phyloP scores from a whole-genome alignment of 164 flowering plant species.

The Sextonia rubra region DNA sequence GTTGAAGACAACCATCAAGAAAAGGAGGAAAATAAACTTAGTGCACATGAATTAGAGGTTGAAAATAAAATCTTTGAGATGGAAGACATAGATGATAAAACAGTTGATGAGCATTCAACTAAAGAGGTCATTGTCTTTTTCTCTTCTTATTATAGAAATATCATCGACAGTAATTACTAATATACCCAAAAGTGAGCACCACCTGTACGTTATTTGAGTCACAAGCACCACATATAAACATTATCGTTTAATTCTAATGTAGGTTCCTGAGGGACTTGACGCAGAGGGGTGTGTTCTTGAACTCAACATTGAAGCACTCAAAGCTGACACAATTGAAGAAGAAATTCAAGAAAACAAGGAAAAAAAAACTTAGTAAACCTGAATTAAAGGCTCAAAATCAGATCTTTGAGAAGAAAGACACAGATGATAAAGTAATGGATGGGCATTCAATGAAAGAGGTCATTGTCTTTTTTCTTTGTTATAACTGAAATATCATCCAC shows the following conservation, averaged over 20 bases:
- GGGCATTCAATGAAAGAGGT: too few relatives aligned
- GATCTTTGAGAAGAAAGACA: too few relatives aligned
- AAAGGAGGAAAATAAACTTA: neutral
- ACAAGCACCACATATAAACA: neutral
- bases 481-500: too few relatives aligned
- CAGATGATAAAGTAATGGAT: neutral
- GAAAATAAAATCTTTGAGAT: neutral
- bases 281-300: neutral
- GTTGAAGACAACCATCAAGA: conserved; percentile 8
- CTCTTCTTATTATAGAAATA: too few relatives aligned
- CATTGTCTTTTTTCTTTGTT: too few relatives aligned
- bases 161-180: neutral
- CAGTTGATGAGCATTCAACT: too few relatives aligned
- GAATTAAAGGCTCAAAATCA: neutral
- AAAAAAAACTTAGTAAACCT: neutral
- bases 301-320: neutral
- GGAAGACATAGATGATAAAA: neutral
- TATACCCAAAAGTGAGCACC: neutral
- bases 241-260: too few relatives aligned
- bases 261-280: neutral
- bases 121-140: too few relatives aligned
- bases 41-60: neutral
- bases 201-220: too few relatives aligned
- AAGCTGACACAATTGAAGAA: neutral
- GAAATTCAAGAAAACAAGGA: too few relatives aligned